Conservation (phyloP, 805 yeast genomes). For the Saccharomycopsis amapae region DNA sequence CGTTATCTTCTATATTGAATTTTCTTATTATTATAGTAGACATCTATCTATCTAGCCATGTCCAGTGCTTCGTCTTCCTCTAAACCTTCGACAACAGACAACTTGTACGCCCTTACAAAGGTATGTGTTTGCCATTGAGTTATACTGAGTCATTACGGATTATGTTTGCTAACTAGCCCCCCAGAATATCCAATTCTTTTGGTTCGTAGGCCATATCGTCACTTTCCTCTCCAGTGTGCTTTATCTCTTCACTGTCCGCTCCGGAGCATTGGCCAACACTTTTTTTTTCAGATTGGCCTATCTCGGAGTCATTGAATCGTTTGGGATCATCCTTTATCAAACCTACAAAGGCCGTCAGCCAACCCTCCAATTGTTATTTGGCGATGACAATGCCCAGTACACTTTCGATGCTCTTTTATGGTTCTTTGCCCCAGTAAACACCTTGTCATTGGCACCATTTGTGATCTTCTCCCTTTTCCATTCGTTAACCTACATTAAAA, state of each 20-base stretch:
- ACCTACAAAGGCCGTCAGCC: slow-evolving; percentile 29
- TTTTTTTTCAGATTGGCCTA: slow-evolving; percentile 54
- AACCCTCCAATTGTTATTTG: slow-evolving; percentile 29
- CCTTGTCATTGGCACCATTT: slow-evolving; percentile 65
- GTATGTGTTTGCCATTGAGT: slow-evolving; percentile 1
- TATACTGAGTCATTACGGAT: not conserved
- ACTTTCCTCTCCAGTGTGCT: slow-evolving; percentile 37
- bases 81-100: not conserved
- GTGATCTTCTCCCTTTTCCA: slow-evolving; percentile 77
- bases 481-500: slow-evolving; percentile 60
- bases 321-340: slow-evolving; percentile 70
- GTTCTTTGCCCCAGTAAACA: slow-evolving; percentile 48
- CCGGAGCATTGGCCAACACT: slow-evolving; percentile 30
- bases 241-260: slow-evolving; percentile 31
- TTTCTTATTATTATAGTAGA: too few species aligned
- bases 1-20: too few species aligned
- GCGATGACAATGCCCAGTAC: slow-evolving; percentile 72
- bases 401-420: slow-evolving; percentile 48
- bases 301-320: slow-evolving; percentile 61
- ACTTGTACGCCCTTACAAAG: slow-evolving; percentile 15
- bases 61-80: too few species aligned
- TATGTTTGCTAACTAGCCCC: not conserved
- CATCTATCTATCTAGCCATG: too few species aligned
- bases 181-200: slow-evolving; percentile 58
- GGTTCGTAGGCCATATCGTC: slow-evolving; percentile 62